phyloP scores from a whole-genome alignment of 495 filamentous ascomycete species.

The Massariosphaeria phaeospora region DNA sequence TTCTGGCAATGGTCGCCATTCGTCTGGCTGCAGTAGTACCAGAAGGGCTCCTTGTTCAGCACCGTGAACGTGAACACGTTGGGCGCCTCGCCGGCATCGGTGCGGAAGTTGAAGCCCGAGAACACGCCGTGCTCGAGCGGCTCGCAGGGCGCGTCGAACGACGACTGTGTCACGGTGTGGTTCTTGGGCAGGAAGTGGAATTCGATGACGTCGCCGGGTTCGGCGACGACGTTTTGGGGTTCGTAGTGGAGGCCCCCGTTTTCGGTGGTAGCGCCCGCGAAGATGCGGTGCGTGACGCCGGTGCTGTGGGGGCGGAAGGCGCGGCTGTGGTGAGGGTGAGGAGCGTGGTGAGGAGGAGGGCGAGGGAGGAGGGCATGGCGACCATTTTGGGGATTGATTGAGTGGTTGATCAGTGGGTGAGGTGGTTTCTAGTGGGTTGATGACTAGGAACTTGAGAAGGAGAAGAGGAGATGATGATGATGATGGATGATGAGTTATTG shows the following conservation, averaged over 20 bases:
- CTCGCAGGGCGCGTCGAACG: slow-evolving; percentile 30
- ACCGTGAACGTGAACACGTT: slow-evolving; percentile 29
- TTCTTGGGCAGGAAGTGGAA: slow-evolving; percentile 33
- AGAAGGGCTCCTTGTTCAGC: slow-evolving; percentile 23
- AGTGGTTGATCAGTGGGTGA: slow-evolving; percentile 4
- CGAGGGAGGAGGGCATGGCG: slow-evolving; percentile 16
- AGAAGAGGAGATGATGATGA: not conserved
- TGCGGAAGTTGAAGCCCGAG: slow-evolving; percentile 31
- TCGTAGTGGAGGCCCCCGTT: slow-evolving; percentile 31
- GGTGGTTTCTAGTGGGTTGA: not conserved
- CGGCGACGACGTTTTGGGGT: slow-evolving; percentile 31
- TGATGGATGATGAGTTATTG: not conserved
- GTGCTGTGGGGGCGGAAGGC: slow-evolving; percentile 3
- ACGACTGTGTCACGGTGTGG: slow-evolving; percentile 32
- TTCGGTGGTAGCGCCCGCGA: slow-evolving; percentile 19
- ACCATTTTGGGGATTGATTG: slow-evolving; percentile 27
- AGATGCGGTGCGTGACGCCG: slow-evolving; percentile 28
- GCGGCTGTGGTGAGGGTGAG: slow-evolving; percentile 11
- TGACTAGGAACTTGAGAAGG: slow-evolving; percentile 10
- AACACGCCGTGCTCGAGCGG: slow-evolving; percentile 26
- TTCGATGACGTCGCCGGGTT: slow-evolving; percentile 30
- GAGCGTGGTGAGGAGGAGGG: slow-evolving; percentile 6
- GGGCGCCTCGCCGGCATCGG: slow-evolving; percentile 14
- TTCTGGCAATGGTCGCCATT: slow-evolving; percentile 30
- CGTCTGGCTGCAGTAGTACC: slow-evolving; percentile 33